Conservation (phyloP, 2,329 filamentous ascomycete genomes). For the Fusarium humuli region DNA sequence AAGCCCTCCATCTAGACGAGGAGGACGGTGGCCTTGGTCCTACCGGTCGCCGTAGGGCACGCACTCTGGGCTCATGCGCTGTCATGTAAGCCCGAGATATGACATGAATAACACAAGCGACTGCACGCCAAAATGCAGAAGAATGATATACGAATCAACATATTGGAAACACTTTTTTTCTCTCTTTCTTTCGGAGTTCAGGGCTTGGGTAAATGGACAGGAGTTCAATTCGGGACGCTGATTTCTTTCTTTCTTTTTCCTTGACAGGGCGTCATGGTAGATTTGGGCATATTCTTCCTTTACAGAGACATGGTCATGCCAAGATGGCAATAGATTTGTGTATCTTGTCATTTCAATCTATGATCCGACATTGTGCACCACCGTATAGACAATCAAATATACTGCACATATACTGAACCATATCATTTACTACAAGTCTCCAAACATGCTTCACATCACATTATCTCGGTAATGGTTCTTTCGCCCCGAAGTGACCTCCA, state of each 20-base stretch:
- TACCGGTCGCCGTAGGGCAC: constrained; percentile 68
- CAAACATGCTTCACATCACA: constrained; percentile 5
- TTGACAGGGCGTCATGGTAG: constrained; percentile 40
- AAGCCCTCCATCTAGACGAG: constrained; percentile 82
- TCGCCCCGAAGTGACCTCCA: constrained; percentile 48
- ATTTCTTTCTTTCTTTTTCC: constrained; percentile 12
- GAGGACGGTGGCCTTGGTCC: constrained; percentile 72
- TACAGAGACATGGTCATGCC: neutral
- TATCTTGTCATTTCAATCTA: constrained; percentile 20
- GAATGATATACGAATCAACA: constrained; percentile 5
- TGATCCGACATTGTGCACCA: constrained; percentile 11
- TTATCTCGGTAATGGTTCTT: constrained; percentile 33
- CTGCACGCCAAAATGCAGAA: constrained; percentile 2
- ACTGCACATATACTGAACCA: constrained; percentile 19
- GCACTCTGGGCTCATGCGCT: constrained; percentile 70
- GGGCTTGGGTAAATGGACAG: constrained; percentile 14
- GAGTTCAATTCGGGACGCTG: constrained; percentile 20
- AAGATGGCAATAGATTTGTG: constrained; percentile 10
- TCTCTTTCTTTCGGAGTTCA: constrained; percentile 2
- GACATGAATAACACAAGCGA: constrained; percentile 1
- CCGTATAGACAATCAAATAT: constrained; percentile 37
- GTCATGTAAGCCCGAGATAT: constrained; percentile 68
- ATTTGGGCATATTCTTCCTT: constrained; percentile 26
- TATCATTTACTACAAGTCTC: neutral
- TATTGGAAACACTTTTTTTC: neutral